Evolutionary conservation across 495 filamentous ascomycete genomes (phyloP), one percentile per base, ranked within the genome.

Genomic region (Penicillium steckii): DNA sequence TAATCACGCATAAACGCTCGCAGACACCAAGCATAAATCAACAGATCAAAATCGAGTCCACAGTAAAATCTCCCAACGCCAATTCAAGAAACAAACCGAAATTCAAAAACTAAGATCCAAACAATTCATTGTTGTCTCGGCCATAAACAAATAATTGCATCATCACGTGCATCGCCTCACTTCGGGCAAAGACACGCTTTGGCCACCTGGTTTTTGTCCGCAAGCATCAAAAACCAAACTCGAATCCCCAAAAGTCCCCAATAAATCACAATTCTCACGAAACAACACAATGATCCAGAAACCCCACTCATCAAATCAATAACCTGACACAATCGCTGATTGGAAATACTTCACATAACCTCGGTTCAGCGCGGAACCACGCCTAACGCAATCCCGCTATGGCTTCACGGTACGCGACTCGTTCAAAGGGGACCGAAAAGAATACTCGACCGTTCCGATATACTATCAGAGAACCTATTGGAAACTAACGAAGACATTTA

Each of bases 181-280:
- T 43, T 49, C 30, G 44, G 52, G 37, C 45, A 29, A 42, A 30
- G 32, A 46, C 38, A 58, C 55, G 62, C 59, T 57, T 60, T 62
- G 62, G 59, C 62, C 62, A 65, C 62, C 50, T 62, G 44, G 57
- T 58, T 62, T 62, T 62, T 65, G 53, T 48, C 59, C 55, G 59
- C 54, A 55, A 57, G 46, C 53, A 64, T 57, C 57, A 8, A 61
- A 47, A 23, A n/a, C n/a, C n/a, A 52, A 43, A 23, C 18, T 17
- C 27, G 26, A 55, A 50, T 26, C 21, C 40, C n/a, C 48, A 33
- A 46, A 44, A 17, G 32, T 37, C 47, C 46, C 37, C 29, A 32
- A 41, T 22, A 27, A 21, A 5, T 17, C 32, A 18, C 30, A 13
- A 21, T 15, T 47, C 29, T 37, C 33, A 32, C 43, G 25, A 19